Evolutionary conservation across 495 filamentous ascomycete species (phyloP), one percentile per base, ranked within the genome.

Genomic region (Lasiosphaeria ovina): DNA sequence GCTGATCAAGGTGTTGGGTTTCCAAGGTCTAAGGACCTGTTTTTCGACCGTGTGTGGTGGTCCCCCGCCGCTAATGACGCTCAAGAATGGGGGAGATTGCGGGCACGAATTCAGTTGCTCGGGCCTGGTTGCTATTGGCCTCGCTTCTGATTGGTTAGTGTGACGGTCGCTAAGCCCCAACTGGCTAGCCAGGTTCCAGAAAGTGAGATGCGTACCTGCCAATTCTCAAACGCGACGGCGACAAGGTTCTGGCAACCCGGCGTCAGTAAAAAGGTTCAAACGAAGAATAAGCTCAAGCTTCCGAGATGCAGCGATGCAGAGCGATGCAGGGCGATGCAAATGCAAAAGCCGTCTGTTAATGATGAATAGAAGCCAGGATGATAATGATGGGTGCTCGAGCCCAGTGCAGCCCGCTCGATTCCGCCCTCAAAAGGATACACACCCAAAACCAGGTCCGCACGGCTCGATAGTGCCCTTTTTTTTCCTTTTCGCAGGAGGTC

Each of bases 381-480:
- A 24, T 24, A 24, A 24, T 24, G 24, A 24, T 24, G 24, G 24
- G 24, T 47, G 44, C 44, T 47, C 44, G 44, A 14, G 44, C 44
- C 12, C 44, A n/a, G 16, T 47, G 44, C 49, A 51, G n/a, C 49
- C 16, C 8, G 44, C 44, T 60, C 40, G 51, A 55, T 51, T 10
- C 14, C 52, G 60, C 49, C 32, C 36, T 47, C 44, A n/a, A 47
- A 47, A 38, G 33, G 24, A 24, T 24, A 38, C 34, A 45, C 55
- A 24, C 56, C 45, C 51, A 50, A 59, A 66, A 49, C 35, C 51
- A 50, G 60, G 45, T 52, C 40, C 14, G 57, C 12, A 47, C 61
- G 61, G 64, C 49, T 62, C 54, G 59, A 66, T 62, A 64, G 63
- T 66, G 59, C 56, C 42, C 33, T 11, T 54, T 51, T n/a, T 9